phyloP scores from a whole-genome alignment of 2,329 filamentous ascomycete genomes.

The Talaromyces pinophilus region DNA sequence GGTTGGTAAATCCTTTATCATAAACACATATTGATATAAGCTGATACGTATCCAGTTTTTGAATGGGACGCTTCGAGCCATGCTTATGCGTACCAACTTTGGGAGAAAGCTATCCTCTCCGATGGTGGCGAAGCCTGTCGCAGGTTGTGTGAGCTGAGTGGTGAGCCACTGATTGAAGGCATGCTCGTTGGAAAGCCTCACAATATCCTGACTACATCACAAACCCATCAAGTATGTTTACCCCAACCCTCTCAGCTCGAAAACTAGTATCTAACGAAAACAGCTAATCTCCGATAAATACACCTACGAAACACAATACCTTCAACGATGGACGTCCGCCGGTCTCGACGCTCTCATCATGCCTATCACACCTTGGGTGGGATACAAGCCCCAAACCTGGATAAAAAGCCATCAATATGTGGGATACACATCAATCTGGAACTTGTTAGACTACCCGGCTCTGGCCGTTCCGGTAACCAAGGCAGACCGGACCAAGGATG shows the following conservation, averaged over 20 bases:
- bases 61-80: constrained; percentile 37
- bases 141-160: constrained; percentile 32
- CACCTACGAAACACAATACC: constrained; percentile 32
- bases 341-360: constrained; percentile 39
- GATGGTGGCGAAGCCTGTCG: constrained; percentile 37
- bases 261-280: neutral
- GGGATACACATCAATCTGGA: constrained; percentile 41
- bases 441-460: constrained; percentile 37
- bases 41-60: constrained; percentile 29
- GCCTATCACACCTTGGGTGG: constrained; percentile 37
- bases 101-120: constrained; percentile 37
- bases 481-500: constrained; percentile 31
- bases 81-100: constrained; percentile 33
- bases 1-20: constrained; percentile 35
- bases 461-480: constrained; percentile 37
- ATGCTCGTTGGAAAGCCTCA: constrained; percentile 38
- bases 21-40: constrained; percentile 31
- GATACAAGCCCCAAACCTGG: constrained; percentile 36
- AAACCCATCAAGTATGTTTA: constrained; percentile 33
- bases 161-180: constrained; percentile 38
- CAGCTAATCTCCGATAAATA: constrained; percentile 35
- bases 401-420: constrained; percentile 39
- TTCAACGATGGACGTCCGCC: constrained; percentile 34
- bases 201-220: constrained; percentile 30
- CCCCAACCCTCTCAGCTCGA: neutral